Conservation (phyloP, 176 grass and related monocot genomes). For the Bromus sterilis region DNA sequence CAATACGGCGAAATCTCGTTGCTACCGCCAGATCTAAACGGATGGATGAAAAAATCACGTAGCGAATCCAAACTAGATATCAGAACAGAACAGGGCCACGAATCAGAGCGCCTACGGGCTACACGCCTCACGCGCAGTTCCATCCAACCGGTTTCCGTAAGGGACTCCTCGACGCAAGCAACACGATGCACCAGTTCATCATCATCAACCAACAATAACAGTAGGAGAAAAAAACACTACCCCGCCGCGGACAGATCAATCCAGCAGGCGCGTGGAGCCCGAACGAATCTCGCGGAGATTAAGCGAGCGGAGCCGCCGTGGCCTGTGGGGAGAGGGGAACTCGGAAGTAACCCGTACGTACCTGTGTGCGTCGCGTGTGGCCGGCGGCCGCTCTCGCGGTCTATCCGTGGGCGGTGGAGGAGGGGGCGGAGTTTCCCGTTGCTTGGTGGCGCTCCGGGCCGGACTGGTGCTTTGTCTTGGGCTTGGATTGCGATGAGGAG, state of each 20-base stretch:
- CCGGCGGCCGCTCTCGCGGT: background rate
- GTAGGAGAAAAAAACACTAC: background rate
- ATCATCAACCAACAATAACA: background rate
- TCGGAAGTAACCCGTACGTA: background rate
- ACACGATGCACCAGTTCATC: background rate
- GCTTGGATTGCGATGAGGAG: conserved; percentile 7
- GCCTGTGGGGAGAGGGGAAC: accelerated
- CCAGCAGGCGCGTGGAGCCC: background rate
- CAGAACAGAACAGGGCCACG: background rate
- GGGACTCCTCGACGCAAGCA: background rate
- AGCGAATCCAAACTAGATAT: background rate
- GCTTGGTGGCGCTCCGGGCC: background rate
- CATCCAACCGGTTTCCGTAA: too few species aligned
- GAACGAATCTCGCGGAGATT: background rate
- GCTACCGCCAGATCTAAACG: background rate
- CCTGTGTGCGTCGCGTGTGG: background rate
- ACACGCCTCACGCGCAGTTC: too few species aligned
- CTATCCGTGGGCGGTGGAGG: background rate
- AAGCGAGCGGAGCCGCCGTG: background rate
- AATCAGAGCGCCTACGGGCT: background rate
- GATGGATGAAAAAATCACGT: background rate
- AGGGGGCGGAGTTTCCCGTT: background rate
- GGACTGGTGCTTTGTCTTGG: background rate
- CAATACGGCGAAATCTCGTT: background rate
- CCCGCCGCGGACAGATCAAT: background rate